Evolutionary conservation across 225 moss, liverwort and hornwort species (phyloP).

Genomic region (Straminergon stramineum): DNA sequence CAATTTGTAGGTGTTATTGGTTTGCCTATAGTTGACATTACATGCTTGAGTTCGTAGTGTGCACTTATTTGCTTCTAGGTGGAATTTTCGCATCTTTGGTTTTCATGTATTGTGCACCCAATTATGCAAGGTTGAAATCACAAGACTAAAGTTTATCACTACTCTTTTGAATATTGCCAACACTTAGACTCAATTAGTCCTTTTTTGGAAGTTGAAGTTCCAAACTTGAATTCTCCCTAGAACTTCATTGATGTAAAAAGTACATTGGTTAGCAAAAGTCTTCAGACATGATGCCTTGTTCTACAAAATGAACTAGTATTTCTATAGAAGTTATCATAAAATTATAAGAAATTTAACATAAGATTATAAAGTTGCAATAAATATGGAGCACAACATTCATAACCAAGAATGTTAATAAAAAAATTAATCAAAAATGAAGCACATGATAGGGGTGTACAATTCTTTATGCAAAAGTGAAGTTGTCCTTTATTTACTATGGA

Average conservation of each 20-base stretch:
- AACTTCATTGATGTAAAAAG: background rate
- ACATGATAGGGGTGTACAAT: too few species aligned
- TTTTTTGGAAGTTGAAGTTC: background rate
- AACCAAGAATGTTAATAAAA: too few species aligned
- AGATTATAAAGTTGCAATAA: too few species aligned
- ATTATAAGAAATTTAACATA: too few species aligned
- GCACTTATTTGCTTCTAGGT: fast-evolving
- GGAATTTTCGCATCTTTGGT: background rate
- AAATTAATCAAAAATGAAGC: too few species aligned
- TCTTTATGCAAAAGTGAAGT: too few species aligned
- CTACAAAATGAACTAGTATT: too few species aligned
- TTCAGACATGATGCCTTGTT: too few species aligned
- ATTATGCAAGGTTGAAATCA: background rate
- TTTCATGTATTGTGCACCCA: background rate
- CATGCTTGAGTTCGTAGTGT: fast-evolving
- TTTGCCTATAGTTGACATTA: background rate
- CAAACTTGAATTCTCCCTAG: fast-evolving
- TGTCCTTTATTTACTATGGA: too few species aligned
- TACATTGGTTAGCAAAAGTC: too few species aligned
- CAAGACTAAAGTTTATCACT: fast-evolving
- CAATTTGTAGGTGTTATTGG: fast-evolving
- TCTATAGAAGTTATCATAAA: too few species aligned
- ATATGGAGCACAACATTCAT: too few species aligned
- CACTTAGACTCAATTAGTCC: fast-evolving
- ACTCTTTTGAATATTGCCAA: background rate